These are phyloP conservation scores for Dalbergia cochinchinensis DNA, from an alignment of 306 rosid genomes.

Conservation along the genomic window DNA sequence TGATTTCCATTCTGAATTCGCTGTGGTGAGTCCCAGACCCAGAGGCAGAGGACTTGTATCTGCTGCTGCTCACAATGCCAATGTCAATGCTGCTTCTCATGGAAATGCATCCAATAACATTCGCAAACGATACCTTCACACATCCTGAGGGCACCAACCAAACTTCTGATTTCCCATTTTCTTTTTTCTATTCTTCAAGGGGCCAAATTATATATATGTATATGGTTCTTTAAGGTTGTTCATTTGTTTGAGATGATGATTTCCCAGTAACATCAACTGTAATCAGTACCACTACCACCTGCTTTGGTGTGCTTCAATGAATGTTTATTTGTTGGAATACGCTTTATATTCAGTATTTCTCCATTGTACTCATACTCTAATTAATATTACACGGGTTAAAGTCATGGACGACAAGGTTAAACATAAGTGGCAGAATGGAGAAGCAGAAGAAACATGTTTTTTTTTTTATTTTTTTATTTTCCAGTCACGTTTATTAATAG, in stretches of 20 bases:
- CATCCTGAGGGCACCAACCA: background rate
- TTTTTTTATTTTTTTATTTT: too few relatives aligned
- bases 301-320: background rate
- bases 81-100: background rate
- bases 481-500: too few relatives aligned
- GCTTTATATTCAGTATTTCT: background rate
- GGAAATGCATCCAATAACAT: background rate
- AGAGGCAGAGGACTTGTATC: background rate
- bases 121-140: conserved; percentile 17
- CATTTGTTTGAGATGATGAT: background rate
- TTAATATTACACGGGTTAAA: too few relatives aligned
- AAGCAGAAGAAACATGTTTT: too few relatives aligned
- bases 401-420: too few relatives aligned
- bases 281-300: background rate
- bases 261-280: background rate
- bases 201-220: background rate
- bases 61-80: background rate
- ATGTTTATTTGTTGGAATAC: background rate
- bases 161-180: background rate
- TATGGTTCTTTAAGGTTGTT: background rate
- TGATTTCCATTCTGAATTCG: conserved; percentile 1
- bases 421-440: too few relatives aligned
- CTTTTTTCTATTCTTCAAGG: too few relatives aligned
- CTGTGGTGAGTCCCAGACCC: background rate
- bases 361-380: background rate